Percentiles rank a stretch among this genome's conserved stretches.
phyloP scores from a whole-genome alignment of 768 basidiomycete genomes.

The Tylopilus subfusipes region DNA sequence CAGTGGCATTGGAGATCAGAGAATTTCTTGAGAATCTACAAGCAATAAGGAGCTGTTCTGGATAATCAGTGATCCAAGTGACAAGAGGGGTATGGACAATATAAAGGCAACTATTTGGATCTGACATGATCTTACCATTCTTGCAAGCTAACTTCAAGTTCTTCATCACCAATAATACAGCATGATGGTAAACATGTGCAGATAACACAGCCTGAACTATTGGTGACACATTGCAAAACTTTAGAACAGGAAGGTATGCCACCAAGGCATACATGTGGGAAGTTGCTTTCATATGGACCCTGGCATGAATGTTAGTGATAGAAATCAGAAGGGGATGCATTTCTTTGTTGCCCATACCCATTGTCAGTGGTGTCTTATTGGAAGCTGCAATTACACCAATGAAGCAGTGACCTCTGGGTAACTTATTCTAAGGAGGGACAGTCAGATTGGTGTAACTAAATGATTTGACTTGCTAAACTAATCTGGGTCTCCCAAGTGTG shows the following conservation, averaged over 20 bases:
- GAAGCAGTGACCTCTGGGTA: background rate
- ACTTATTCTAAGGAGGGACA: background rate
- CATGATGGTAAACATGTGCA: no score
- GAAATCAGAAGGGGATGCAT: slow-evolving; percentile 33
- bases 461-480: no score
- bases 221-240: background rate
- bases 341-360: background rate
- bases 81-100: background rate
- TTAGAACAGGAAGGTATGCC: slow-evolving; percentile 32
- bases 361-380: background rate
- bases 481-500: no score
- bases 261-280: slow-evolving; percentile 28
- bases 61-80: background rate
- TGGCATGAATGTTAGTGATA: slow-evolving; percentile 32
- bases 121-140: no score
- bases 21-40: background rate
- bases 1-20: background rate
- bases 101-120: slow-evolving; percentile 12
- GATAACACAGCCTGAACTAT: no score
- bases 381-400: background rate
- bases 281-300: slow-evolving; percentile 30
- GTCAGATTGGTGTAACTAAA: no score
- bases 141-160: no score
- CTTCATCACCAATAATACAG: no score
- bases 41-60: slow-evolving; percentile 6